A percentile compares a stretch with the other conserved stretches of the same genome.
Conservation (phyloP, 1,284 basidiomycete genomes). For the Pholiota adiposa region DNA sequence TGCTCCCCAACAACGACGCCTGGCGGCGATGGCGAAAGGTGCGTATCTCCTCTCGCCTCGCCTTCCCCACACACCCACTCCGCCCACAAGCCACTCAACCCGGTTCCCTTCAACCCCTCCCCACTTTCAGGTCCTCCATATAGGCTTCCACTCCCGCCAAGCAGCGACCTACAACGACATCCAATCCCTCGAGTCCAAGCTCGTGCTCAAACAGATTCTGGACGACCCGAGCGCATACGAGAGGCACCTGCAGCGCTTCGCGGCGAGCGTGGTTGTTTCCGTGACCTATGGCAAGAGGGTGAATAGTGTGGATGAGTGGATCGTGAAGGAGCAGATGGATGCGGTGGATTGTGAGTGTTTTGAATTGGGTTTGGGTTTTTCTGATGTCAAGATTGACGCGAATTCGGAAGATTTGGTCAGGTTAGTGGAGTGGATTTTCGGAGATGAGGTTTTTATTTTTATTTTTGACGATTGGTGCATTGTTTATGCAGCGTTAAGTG, state of each 20-base stretch:
- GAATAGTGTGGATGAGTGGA: slow-evolving; percentile 49
- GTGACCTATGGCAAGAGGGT: slow-evolving; percentile 51
- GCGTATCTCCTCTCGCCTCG: too few relatives aligned
- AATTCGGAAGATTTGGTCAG: slow-evolving; percentile 39
- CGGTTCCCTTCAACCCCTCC: too few relatives aligned
- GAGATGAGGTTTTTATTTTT: too few relatives aligned
- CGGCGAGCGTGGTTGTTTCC: slow-evolving; percentile 50
- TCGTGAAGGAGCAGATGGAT: slow-evolving; percentile 47
- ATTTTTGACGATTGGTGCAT: too few relatives aligned
- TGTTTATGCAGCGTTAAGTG: slow-evolving; percentile 47
- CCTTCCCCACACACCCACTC: neutral
- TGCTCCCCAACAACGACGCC: slow-evolving; percentile 48
- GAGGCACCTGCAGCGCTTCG: slow-evolving; percentile 48
- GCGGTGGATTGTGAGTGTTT: slow-evolving; percentile 44
- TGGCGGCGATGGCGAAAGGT: slow-evolving; percentile 59
- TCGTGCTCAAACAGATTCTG: slow-evolving; percentile 47
- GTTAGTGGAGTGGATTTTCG: too few relatives aligned
- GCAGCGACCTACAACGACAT: slow-evolving; percentile 50
- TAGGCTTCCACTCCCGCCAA: slow-evolving; percentile 43
- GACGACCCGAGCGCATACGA: slow-evolving; percentile 45
- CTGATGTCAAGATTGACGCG: too few relatives aligned
- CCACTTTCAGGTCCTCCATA: slow-evolving; percentile 49
- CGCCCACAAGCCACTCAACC: neutral
- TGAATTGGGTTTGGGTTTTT: slow-evolving; percentile 10
- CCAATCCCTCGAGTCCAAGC: slow-evolving; percentile 54